Evolutionary conservation across 2,329 filamentous ascomycete genomes (phyloP).

Genomic region (Fusarium robinianum): DNA sequence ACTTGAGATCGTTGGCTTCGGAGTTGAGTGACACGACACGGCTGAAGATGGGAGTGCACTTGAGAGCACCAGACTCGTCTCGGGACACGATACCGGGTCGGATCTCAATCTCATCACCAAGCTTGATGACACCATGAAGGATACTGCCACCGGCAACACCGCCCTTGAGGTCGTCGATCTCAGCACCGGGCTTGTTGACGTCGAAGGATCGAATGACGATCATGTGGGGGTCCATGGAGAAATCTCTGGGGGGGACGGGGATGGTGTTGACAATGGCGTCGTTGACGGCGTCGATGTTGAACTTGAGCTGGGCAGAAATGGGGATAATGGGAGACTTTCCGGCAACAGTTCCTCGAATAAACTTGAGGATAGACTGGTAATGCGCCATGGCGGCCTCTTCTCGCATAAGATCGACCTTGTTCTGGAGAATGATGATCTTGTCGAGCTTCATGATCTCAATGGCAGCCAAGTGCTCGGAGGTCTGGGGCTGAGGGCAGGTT

Average conservation of each 20-base stretch:
- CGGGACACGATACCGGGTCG: constrained; percentile 97
- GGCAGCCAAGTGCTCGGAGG: constrained; percentile 96
- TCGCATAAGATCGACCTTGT: constrained; percentile 98
- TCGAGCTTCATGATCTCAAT: constrained; percentile 99
- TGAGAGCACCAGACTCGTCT: constrained; percentile 89
- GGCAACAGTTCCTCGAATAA: constrained; percentile 95
- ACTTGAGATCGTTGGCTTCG: constrained; percentile 97
- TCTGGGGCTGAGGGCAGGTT: constrained; percentile 97
- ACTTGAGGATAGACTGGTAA: constrained; percentile 97
- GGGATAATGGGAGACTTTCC: constrained; percentile 95
- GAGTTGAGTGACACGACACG: constrained; percentile 94
- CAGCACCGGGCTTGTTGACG: constrained; percentile 98
- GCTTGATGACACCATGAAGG: constrained; percentile 92
- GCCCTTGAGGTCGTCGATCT: constrained; percentile 97
- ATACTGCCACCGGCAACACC: constrained; percentile 98
- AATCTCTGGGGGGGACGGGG: constrained; percentile 88
- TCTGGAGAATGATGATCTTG: constrained; percentile 99
- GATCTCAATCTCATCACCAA: constrained; percentile 98
- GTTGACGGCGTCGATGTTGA: constrained; percentile 99
- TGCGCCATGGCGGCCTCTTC: constrained; percentile 93
- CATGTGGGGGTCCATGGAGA: constrained; percentile 92
- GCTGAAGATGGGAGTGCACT: constrained; percentile 97
- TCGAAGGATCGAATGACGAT: constrained; percentile 99
- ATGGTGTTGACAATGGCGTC: constrained; percentile 96
- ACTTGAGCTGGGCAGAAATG: constrained; percentile 96